These are phyloP conservation scores for Vitis hybrid DNA, from an alignment of 177 flowering plant species.

Conservation along the genomic window DNA sequence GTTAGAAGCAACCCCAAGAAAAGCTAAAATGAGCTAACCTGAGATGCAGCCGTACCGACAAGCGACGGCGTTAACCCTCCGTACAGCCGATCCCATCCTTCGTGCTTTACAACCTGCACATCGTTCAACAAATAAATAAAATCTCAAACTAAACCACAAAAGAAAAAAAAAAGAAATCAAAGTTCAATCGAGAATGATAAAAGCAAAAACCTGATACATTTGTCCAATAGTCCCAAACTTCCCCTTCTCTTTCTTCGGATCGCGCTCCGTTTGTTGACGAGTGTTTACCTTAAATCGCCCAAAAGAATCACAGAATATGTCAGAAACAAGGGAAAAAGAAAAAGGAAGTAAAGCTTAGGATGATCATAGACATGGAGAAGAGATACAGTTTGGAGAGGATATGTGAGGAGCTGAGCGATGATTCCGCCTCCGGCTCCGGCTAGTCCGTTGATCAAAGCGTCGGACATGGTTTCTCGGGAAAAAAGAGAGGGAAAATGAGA, in stretches of 20 bases:
- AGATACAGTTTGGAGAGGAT: slow-evolving; percentile 86
- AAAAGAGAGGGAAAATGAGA: slow-evolving; percentile 6
- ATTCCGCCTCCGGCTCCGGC: slow-evolving; percentile 98
- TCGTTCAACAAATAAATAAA: slow-evolving; percentile 1
- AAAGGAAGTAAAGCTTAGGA: neutral
- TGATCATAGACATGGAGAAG: neutral
- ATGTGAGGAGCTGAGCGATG: slow-evolving; percentile 91
- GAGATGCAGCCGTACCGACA: slow-evolving; percentile 91
- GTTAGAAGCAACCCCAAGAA: neutral
- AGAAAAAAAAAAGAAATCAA: neutral
- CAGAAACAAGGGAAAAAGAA: neutral
- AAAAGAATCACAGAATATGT: neutral
- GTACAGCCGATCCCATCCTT: slow-evolving; percentile 86
- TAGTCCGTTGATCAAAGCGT: slow-evolving; percentile 91
- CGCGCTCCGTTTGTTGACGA: slow-evolving; percentile 87
- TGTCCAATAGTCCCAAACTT: slow-evolving; percentile 58
- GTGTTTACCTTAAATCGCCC: slow-evolving; percentile 64
- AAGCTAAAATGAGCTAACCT: slow-evolving; percentile 46
- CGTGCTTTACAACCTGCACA: slow-evolving; percentile 74
- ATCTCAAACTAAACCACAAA: neutral
- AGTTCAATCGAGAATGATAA: neutral
- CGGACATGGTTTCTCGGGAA: slow-evolving; percentile 56
- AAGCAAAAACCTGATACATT: slow-evolving; percentile 68
- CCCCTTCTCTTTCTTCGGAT: slow-evolving; percentile 51
- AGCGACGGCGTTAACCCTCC: slow-evolving; percentile 87